These are phyloP conservation scores for Suillus ampliporus DNA, from an alignment of 768 basidiomycete species.

Conservation along the genomic window DNA sequence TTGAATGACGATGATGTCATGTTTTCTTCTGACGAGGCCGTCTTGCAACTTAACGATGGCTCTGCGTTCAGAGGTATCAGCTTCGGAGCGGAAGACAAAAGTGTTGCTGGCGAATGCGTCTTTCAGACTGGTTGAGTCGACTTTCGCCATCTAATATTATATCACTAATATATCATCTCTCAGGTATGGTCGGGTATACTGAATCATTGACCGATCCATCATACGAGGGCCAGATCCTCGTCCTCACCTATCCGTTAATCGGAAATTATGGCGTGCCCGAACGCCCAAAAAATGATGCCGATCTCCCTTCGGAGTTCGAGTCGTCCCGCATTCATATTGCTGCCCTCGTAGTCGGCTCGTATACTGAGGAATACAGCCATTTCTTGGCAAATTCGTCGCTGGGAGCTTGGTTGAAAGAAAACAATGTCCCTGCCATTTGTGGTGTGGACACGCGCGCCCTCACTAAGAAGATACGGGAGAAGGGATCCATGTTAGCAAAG, in stretches of 20 bases:
- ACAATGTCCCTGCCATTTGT: constrained; percentile 91
- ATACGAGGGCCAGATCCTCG: constrained; percentile 96
- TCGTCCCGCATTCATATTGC: constrained; percentile 94
- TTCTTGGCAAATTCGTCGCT: constrained; percentile 90
- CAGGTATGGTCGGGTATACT: constrained; percentile 99
- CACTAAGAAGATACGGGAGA: constrained; percentile 94
- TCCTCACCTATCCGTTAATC: constrained; percentile 95
- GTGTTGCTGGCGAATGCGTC: constrained; percentile 96
- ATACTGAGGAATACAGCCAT: constrained; percentile 94
- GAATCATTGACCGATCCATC: constrained; percentile 99
- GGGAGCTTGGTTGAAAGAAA: constrained; percentile 93
- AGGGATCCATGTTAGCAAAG: constrained; percentile 91
- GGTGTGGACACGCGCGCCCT: constrained; percentile 96
- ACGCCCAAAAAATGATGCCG: constrained; percentile 55
- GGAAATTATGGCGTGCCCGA: constrained; percentile 98
- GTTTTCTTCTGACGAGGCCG: constrained; percentile 52
- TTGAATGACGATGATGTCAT: constrained; percentile 23
- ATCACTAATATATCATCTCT: constrained; percentile 21
- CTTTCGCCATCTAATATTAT: constrained; percentile 17
- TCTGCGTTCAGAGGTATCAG: constrained; percentile 87
- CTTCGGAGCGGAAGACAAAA: constrained; percentile 92
- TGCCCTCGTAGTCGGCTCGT: constrained; percentile 90
- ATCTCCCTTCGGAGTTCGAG: constrained; percentile 83
- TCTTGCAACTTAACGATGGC: constrained; percentile 91
- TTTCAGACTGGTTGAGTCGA: constrained; percentile 91